These are phyloP conservation scores for Gymnopilus dilepis DNA, from an alignment of 768 basidiomycete genomes.

Conservation along the genomic window DNA sequence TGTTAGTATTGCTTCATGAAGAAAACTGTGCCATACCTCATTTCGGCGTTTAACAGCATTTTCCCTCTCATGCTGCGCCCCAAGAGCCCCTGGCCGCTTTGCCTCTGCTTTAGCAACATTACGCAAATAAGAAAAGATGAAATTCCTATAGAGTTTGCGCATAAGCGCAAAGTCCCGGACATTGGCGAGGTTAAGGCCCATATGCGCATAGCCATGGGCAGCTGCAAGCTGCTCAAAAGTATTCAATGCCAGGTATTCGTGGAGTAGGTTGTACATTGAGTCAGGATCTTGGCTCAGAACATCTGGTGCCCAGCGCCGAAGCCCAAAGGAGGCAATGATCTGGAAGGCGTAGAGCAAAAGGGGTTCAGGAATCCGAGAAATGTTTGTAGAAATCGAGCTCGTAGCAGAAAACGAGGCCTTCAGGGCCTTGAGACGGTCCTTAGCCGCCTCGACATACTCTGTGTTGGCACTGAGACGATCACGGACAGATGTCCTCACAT, in stretches of 20 bases:
- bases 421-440: background rate
- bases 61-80: background rate
- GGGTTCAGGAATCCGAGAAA: slow-evolving; percentile 2
- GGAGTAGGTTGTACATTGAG: slow-evolving; percentile 22
- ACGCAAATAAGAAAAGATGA: background rate
- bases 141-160: background rate
- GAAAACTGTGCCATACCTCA: background rate
- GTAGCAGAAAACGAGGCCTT: background rate
- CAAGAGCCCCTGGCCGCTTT: background rate
- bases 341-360: slow-evolving; percentile 15
- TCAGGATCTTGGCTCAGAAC: slow-evolving; percentile 14
- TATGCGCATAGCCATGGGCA: slow-evolving; percentile 14
- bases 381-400: slow-evolving; percentile 7
- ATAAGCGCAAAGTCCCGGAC: slow-evolving; percentile 1
- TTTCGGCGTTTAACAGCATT: background rate
- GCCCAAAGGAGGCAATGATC: slow-evolving; percentile 16
- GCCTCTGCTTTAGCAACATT: background rate
- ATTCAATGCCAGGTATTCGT: slow-evolving; percentile 20
- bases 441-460: background rate
- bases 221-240: slow-evolving; percentile 17
- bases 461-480: background rate
- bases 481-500: background rate
- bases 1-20: background rate
- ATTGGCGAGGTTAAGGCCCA: slow-evolving; percentile 8
- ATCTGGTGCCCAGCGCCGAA: slow-evolving; percentile 21